A percentile compares a stretch with the other conserved stretches of the same genome.
These are phyloP conservation scores for Kurtzmaniella fragi DNA, from an alignment of 805 yeast species.

Conservation along the genomic window DNA sequence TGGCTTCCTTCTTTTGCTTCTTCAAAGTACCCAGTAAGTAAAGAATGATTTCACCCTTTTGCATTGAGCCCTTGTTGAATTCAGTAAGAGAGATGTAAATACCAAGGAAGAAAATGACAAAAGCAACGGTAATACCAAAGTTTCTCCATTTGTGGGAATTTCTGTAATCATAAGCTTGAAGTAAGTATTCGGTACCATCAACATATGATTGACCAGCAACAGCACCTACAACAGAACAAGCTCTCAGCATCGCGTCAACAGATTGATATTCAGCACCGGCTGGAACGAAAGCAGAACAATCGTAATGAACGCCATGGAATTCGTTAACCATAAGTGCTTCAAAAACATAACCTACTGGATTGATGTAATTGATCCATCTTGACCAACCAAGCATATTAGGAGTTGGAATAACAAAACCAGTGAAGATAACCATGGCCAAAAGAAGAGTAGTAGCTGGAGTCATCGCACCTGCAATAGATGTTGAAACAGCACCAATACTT, in stretches of 20 bases:
- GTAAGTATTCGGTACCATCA: constrained; percentile 25
- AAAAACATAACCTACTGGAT: constrained; percentile 55
- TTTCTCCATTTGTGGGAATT: constrained; percentile 57
- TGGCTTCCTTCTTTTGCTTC: constrained; percentile 39
- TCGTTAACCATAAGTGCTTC: constrained; percentile 58
- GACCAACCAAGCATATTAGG: constrained; percentile 59
- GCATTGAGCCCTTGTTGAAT: constrained; percentile 55
- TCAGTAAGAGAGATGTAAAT: constrained; percentile 55
- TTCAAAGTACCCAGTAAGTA: constrained; percentile 48
- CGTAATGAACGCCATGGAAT: constrained; percentile 41
- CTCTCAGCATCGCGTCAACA: constrained; percentile 5
- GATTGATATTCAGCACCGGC: constrained; percentile 28
- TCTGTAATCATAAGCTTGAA: constrained; percentile 38
- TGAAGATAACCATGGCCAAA: constrained; percentile 44
- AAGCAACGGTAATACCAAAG: constrained; percentile 57
- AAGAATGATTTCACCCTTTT: constrained; percentile 66
- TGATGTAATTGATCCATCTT: constrained; percentile 57
- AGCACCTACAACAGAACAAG: constrained; percentile 21
- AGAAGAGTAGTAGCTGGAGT: constrained; percentile 52
- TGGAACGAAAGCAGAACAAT: constrained; percentile 48
- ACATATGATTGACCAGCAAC: constrained; percentile 17
- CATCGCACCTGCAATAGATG: constrained; percentile 49
- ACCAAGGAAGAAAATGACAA: constrained; percentile 46
- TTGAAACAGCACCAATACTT: constrained; percentile 45
- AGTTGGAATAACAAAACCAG: constrained; percentile 57